Evolutionary conservation across 129 eudicot species (phyloP), one percentile per base, ranked within the genome.

Genomic region (Apium graveolens): DNA sequence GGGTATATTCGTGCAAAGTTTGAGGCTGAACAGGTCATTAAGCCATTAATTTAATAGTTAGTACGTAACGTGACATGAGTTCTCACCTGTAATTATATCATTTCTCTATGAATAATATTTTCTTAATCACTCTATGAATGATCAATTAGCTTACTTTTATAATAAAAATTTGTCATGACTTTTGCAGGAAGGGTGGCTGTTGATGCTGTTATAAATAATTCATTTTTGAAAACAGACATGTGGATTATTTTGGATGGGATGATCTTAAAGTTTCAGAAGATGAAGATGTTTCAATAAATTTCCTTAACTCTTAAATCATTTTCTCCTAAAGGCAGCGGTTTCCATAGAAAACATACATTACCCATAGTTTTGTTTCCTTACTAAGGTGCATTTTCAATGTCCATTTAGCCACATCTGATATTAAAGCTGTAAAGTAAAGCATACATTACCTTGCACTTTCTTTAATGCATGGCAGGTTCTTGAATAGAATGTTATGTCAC

Each of bases 121-220:
- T 35, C 4, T 35, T 35, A 35, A 35, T 4, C 38, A 35, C 34
- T 77, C 31, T 6, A 38, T 2, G 9, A 24, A 17, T 73, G 37
- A 42, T 37, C 27, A 31, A 27, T 32, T 39, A 21, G 24, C 55
- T 73, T 70, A 27, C 16, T 49, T 35, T 31, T 70, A 51, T 35
- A 38, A 14, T 51, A 13, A n/a, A 27, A 71, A 7, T 12, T 29
- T 11, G 26, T 73, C 32, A 69, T 17, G 55, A 63, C 32, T 80
- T 80, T 80, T 80, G 79, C 83, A 80, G 83, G 75, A 55, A 3
- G 45, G 44, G 74, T 55, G 34, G 77, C 62, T 70, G 70, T 53
- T 53, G 71, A 24, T 41, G 20, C 63, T 60, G 26, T 45, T 73
- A 63, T 55, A 42, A 42, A 70, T 60, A 17, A 63, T 26, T 63